These are phyloP conservation scores for Termitomyces sp. DNA, from an alignment of 768 basidiomycete genomes.

Conservation along the genomic window DNA sequence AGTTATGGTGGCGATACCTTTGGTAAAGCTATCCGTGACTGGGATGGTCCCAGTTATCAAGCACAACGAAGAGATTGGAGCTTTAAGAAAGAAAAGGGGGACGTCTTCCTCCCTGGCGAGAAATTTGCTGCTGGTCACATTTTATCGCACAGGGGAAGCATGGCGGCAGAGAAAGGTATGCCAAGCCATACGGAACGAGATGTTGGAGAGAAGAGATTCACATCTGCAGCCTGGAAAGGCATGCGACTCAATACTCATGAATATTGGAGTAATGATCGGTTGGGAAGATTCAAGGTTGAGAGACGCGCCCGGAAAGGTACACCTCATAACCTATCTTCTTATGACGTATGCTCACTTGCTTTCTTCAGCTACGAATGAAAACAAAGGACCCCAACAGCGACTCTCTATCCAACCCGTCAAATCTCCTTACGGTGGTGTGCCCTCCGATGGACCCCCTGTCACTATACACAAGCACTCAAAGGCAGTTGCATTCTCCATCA, in stretches of 20 bases:
- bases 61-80: constrained; percentile 46
- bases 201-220: constrained; percentile 14
- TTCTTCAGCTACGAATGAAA: constrained; percentile 36
- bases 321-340: constrained; percentile 12
- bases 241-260: constrained; percentile 53
- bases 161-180: constrained; percentile 16
- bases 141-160: constrained; percentile 25
- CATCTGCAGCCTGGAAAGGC: constrained; percentile 31
- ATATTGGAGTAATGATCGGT: constrained; percentile 57
- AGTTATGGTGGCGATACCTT: constrained; percentile 37
- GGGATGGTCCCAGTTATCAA: constrained; percentile 43
- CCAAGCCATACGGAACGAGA: constrained; percentile 4
- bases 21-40: constrained; percentile 28
- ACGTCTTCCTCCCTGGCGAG: constrained; percentile 16
- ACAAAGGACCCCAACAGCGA: constrained; percentile 63
- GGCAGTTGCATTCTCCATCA: constrained; percentile 73
- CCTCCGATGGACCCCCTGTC: constrained; percentile 48
- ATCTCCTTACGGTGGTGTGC: constrained; percentile 34
- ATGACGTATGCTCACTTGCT: neutral
- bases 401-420: constrained; percentile 53
- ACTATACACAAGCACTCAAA: constrained; percentile 82
- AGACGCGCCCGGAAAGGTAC: constrained; percentile 35
- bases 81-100: constrained; percentile 48
- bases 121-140: constrained; percentile 22
- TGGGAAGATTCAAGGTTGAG: constrained; percentile 62